phyloP scores from a whole-genome alignment of 2,329 filamentous ascomycete genomes.

The Lasiodiplodia sp. region DNA sequence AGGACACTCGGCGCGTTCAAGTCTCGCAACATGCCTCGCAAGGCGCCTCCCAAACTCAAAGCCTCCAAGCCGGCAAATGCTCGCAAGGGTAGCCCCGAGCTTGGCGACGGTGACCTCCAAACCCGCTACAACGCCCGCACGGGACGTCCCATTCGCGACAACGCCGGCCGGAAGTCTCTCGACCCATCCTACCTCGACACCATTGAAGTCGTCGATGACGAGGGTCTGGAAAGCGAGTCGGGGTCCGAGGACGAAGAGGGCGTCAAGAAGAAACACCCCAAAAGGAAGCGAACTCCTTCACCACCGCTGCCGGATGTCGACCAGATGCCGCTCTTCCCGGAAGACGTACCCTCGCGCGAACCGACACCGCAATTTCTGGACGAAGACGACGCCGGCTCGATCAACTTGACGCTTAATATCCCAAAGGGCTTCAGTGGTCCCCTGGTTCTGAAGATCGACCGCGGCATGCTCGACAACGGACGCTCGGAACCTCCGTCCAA shows the following conservation, averaged over 20 bases:
- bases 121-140: conserved; percentile 45
- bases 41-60: not conserved
- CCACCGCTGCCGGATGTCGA: conserved; percentile 45
- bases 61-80: not conserved
- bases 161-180: conserved; percentile 45
- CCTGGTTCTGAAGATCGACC: conserved; percentile 52
- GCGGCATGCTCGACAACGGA: conserved; percentile 32
- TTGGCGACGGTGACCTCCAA: conserved; percentile 36
- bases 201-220: conserved; percentile 44
- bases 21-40: conserved; percentile 12
- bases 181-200: conserved; percentile 52
- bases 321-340: conserved; percentile 38
- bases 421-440: conserved; percentile 55
- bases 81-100: conserved; percentile 35
- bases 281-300: conserved; percentile 45
- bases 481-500: conserved; percentile 1
- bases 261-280: conserved; percentile 31
- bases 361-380: conserved; percentile 38
- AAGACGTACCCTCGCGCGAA: conserved; percentile 38
- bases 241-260: conserved; percentile 42
- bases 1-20: not conserved
- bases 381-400: conserved; percentile 34
- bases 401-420: conserved; percentile 56
- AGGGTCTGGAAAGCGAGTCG: conserved; percentile 43
- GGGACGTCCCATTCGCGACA: conserved; percentile 53